Conservation (phyloP, 179 eudicot species). For the Amaranthus tricolor region DNA sequence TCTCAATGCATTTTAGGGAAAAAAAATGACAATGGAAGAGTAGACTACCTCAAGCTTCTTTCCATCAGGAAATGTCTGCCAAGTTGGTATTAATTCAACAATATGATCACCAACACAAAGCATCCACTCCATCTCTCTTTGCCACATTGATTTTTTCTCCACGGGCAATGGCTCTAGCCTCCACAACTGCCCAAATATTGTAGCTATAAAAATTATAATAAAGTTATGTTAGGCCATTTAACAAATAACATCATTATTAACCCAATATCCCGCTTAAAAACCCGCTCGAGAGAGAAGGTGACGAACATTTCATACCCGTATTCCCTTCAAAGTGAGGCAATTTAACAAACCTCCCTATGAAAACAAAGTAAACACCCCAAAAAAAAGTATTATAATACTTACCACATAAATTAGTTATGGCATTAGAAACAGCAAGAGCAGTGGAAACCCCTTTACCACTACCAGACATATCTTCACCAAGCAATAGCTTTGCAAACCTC, state of each 20-base stretch:
- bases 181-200: constrained; percentile 93
- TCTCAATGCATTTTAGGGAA: no score
- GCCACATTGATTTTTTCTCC: constrained; percentile 83
- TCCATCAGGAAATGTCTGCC: constrained; percentile 89
- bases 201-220: constrained; percentile 38
- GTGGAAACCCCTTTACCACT: constrained; percentile 80
- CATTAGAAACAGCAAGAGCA: constrained; percentile 74
- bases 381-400: background rate
- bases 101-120: constrained; percentile 82
- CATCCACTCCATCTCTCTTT: constrained; percentile 84
- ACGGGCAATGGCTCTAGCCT: constrained; percentile 67
- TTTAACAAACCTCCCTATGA: no score
- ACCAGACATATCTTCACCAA: constrained; percentile 91
- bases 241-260: no score
- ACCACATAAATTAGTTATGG: constrained; percentile 82
- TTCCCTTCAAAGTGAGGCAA: no score
- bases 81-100: constrained; percentile 78
- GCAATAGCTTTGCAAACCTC: constrained; percentile 65
- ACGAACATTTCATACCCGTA: no score
- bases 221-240: background rate
- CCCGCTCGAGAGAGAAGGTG: no score
- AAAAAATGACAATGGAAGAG: background rate
- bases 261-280: no score
- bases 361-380: background rate
- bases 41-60: constrained; percentile 73